Evolutionary conservation across 2,329 filamentous ascomycete species (phyloP), one percentile per base, ranked within the genome.

Genomic region (Coleophoma eucalyptorum): DNA sequence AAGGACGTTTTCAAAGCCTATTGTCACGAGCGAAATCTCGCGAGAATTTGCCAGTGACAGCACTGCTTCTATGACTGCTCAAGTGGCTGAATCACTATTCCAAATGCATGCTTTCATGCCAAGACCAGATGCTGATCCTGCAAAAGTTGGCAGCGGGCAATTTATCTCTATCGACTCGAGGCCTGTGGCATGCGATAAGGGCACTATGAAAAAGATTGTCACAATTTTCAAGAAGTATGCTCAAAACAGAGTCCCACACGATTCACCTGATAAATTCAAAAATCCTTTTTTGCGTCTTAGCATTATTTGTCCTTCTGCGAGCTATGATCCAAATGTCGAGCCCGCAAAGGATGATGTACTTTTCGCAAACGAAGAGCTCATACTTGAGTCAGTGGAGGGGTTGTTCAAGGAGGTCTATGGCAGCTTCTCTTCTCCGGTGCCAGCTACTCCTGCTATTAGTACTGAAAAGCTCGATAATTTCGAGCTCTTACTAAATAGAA

Each of bases 251-350:
- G 56, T 57, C 42, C 20, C 16, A n/a, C 60, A 43, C 4, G 54
- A 31, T 21, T 52, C 58, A 6, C 58, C 65, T 21, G 60, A 57
- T 43, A 46, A 55, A 10, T 57, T 72, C 19, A 74, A 72, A 16
- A 77, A 80, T 46, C 76, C 78, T 0, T 90, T 91, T 61, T 66
- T 90, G 38, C 75, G 75, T 38, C 66, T 92, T 35, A 78, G 83
- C 50, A 81, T 92, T 31, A 65, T 64, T 13, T 91, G 86, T 60
- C 77, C 81, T 0, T 62, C 70, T 1, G 75, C 76, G 19, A 83
- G 74, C 51, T 92, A 92, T 59, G 88, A 92, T 66, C 73, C 77
- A 1, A 92, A 91, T 57, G 67, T 91, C 5, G 83, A 90, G 53
- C 80, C 87, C 3, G 73, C 81, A 3, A 92, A 92, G 62, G 82